Evolutionary conservation across 192 early-diverging fungal species (phyloP).

Genomic region (Chytriomyces hyalinus): DNA sequence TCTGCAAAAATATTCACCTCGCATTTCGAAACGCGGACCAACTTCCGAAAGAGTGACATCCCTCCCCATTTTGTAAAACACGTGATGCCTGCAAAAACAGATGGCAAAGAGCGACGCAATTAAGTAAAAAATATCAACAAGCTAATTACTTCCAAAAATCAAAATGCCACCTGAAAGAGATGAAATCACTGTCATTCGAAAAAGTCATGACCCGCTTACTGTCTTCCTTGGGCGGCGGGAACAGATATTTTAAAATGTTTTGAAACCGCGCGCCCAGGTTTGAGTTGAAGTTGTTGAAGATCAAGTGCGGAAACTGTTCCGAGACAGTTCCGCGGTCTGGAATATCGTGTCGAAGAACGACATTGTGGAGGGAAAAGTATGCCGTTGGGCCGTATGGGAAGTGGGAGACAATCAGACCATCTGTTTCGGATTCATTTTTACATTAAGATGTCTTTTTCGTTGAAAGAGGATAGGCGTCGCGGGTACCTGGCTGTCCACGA

Average conservation of each 20-base stretch:
- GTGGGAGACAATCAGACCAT: constrained; percentile 93
- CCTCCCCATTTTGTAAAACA: constrained; percentile 88
- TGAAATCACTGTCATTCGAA: constrained; percentile 94
- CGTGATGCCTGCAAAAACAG: constrained; percentile 77
- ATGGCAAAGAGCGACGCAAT: too few relatives aligned
- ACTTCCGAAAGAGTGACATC: constrained; percentile 95
- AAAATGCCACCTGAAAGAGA: constrained; percentile 76
- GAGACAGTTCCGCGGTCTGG: constrained; percentile 95
- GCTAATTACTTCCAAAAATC: neutral
- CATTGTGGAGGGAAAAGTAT: constrained; percentile 98
- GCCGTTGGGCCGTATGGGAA: constrained; percentile 98
- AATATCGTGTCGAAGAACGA: constrained; percentile 97
- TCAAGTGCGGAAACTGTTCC: constrained; percentile 95
- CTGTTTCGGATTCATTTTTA: constrained; percentile 27
- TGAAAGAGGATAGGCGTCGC: too few relatives aligned
- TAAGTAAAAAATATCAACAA: too few relatives aligned
- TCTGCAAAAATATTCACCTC: constrained; percentile 34
- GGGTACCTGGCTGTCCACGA: constrained; percentile 77
- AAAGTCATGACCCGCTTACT: constrained; percentile 97
- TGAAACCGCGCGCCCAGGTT: constrained; percentile 79
- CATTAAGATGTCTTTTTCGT: too few relatives aligned
- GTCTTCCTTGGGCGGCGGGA: constrained; percentile 97
- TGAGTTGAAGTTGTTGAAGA: constrained; percentile 92
- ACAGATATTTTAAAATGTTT: constrained; percentile 94
- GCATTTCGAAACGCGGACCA: constrained; percentile 98